Evolutionary conservation across 2,329 filamentous ascomycete genomes (phyloP).

Genomic region (Cytospora chrysosperma): DNA sequence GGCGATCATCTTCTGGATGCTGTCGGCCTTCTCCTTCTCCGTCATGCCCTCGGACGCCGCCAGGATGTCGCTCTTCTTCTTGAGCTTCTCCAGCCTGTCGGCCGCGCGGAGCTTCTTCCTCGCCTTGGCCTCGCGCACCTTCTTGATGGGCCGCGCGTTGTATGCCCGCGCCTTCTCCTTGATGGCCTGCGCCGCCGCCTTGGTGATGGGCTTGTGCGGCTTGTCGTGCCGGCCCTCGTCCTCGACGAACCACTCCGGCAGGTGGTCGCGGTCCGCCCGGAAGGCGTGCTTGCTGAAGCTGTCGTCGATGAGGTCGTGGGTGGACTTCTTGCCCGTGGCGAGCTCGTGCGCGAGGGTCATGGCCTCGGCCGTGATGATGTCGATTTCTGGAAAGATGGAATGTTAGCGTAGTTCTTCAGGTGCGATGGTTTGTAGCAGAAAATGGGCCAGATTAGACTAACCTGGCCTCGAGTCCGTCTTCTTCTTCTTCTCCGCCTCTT

Average conservation of each 20-base stretch:
- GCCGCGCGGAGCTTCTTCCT: conserved; percentile 96
- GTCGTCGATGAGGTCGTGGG: conserved; percentile 80
- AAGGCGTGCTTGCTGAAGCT: conserved; percentile 91
- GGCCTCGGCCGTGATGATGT: conserved; percentile 98
- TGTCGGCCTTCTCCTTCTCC: conserved; percentile 91
- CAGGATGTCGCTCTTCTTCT: conserved; percentile 93
- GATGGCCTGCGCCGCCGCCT: conserved; percentile 85
- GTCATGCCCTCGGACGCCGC: conserved; percentile 88
- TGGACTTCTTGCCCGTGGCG: conserved; percentile 79
- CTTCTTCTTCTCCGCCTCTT: conserved; percentile 61
- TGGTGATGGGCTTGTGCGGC: conserved; percentile 83
- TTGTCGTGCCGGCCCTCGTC: conserved; percentile 85
- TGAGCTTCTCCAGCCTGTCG: conserved; percentile 86
- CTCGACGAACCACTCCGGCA: conserved; percentile 97
- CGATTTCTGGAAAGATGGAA: conserved; percentile 65
- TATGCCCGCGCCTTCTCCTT: conserved; percentile 90
- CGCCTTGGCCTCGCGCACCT: conserved; percentile 93
- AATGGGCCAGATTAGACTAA: conserved; percentile 35
- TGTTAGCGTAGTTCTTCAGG: not conserved
- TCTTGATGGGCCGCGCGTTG: conserved; percentile 97
- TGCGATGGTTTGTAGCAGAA: not conserved
- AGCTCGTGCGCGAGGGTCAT: conserved; percentile 96
- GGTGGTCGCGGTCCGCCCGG: conserved; percentile 76
- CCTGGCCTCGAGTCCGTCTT: conserved; percentile 62
- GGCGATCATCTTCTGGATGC: conserved; percentile 77